Conservation (phyloP, 1,284 basidiomycete species). For the Trametes pubescens region DNA sequence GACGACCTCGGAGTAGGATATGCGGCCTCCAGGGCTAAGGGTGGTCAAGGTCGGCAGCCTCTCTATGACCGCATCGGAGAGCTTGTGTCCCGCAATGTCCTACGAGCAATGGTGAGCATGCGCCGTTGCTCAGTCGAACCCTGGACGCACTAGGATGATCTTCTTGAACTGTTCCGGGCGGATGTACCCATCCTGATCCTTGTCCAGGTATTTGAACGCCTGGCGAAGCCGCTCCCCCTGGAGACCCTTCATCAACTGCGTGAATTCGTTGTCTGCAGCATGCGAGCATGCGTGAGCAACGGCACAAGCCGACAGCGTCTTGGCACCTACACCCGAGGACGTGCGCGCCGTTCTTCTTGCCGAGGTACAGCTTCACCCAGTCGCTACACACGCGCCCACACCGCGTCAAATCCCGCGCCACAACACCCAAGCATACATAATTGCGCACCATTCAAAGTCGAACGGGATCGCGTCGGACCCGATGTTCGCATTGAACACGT, state of each 20-base stretch:
- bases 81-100: conserved; percentile 95
- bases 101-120: conserved; percentile 39
- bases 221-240: conserved; percentile 95
- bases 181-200: conserved; percentile 92
- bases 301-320: conserved; percentile 14
- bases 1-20: conserved; percentile 94
- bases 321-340: conserved; percentile 85
- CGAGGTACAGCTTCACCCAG: conserved; percentile 95
- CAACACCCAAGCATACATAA: neutral
- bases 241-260: conserved; percentile 95
- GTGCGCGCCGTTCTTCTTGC: conserved; percentile 88
- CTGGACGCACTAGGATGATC: conserved; percentile 80
- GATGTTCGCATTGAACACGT: conserved; percentile 85
- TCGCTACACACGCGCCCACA: conserved; percentile 57
- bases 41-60: conserved; percentile 90
- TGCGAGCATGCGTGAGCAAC: conserved; percentile 16
- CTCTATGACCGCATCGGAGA: conserved; percentile 91
- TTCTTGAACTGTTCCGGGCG: conserved; percentile 90
- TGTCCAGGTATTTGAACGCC: conserved; percentile 90
- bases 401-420: conserved; percentile 11
- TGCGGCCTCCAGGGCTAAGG: conserved; percentile 85
- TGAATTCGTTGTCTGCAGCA: conserved; percentile 87
- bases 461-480: conserved; percentile 89
- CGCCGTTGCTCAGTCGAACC: neutral
- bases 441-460: conserved; percentile 86